Percentiles rank a stretch among this genome's conserved stretches.
Conservation (phyloP, 257 asterid genomes). For the Coffea canephora region DNA sequence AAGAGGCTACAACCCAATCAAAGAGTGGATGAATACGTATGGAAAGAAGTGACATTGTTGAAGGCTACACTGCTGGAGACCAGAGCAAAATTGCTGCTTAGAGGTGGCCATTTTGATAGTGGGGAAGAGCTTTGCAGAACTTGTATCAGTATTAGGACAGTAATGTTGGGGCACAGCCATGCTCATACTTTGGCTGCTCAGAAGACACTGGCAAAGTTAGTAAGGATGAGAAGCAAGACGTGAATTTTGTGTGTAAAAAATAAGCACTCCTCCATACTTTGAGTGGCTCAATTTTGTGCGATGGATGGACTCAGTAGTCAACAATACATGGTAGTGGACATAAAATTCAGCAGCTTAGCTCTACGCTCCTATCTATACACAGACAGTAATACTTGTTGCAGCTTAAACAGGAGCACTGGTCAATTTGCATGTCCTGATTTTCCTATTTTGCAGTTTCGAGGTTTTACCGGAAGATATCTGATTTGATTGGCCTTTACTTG, state of each 20-base stretch:
- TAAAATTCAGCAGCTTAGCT: not conserved
- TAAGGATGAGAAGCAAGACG: slow-evolving; percentile 87
- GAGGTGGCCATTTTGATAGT: slow-evolving; percentile 73
- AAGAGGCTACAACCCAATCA: slow-evolving; percentile 56
- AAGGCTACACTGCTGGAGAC: slow-evolving; percentile 70
- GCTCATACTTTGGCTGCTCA: slow-evolving; percentile 82
- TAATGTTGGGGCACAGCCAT: slow-evolving; percentile 83
- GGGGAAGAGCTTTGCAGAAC: slow-evolving; percentile 84
- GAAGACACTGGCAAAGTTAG: slow-evolving; percentile 75
- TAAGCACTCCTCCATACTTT: not conserved
- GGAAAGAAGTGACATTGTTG: slow-evolving; percentile 81
- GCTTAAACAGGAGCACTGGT: not conserved
- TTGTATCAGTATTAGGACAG: slow-evolving; percentile 79
- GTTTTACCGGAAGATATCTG: not conserved
- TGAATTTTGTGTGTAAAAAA: slow-evolving; percentile 24
- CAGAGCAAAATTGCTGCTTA: slow-evolving; percentile 61
- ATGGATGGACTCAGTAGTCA: not conserved
- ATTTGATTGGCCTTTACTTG: not conserved
- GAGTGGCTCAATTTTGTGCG: slow-evolving; percentile 34
- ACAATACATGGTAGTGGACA: not conserved
- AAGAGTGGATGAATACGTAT: slow-evolving; percentile 70
- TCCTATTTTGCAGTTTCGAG: not conserved
- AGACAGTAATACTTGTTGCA: not conserved
- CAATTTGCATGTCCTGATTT: not conserved
- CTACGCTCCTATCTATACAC: not conserved